These are phyloP conservation scores for Hevea brasiliensis DNA, from an alignment of 345 rosid species.

Conservation along the genomic window DNA sequence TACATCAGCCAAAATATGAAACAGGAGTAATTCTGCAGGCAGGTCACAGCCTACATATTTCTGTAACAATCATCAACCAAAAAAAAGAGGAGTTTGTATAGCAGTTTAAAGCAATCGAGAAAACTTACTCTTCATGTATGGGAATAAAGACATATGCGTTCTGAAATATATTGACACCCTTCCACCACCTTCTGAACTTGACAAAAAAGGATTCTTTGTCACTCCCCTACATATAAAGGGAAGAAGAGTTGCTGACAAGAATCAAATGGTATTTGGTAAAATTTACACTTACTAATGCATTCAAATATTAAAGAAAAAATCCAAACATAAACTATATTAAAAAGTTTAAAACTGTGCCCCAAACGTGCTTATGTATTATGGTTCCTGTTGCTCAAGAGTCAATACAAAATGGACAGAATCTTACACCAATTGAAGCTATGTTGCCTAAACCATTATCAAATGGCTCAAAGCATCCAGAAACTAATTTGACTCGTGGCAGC, in stretches of 20 bases:
- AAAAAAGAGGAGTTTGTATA: background rate
- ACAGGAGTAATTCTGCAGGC: background rate
- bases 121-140: slow-evolving; percentile 83
- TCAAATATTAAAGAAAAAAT: background rate
- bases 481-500: background rate
- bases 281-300: background rate
- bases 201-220: slow-evolving; percentile 61
- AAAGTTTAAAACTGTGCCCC: background rate
- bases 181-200: slow-evolving; percentile 98
- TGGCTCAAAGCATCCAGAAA: background rate
- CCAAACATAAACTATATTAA: background rate
- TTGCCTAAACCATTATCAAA: slow-evolving; percentile 3
- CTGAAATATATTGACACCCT: slow-evolving; percentile 74
- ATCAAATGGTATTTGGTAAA: background rate
- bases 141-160: slow-evolving; percentile 89
- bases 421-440: slow-evolving; percentile 2
- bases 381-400: background rate
- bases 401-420: slow-evolving; percentile 1
- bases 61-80: background rate
- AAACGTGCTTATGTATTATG: background rate
- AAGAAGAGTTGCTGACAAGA: background rate
- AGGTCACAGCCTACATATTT: background rate
- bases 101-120: background rate
- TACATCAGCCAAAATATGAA: background rate
- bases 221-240: slow-evolving; percentile 20